Percentiles rank a stretch among this genome's conserved stretches.
These are phyloP conservation scores for Solanum pennellii DNA, from an alignment of 257 asterid genomes.

Conservation along the genomic window DNA sequence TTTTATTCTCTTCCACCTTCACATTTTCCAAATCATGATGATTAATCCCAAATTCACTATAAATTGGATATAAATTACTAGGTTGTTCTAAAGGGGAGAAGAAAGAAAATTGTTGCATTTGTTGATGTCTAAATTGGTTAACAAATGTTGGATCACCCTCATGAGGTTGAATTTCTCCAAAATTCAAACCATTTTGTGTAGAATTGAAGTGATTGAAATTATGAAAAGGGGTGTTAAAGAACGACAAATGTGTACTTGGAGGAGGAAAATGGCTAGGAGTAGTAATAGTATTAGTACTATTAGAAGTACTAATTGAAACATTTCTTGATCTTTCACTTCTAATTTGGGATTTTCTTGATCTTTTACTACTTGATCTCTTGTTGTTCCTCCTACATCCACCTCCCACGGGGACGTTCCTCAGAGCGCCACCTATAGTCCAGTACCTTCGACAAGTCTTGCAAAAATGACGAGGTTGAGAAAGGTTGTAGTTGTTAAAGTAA, in stretches of 20 bases:
- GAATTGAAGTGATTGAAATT: conserved; percentile 5
- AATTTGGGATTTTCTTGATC: conserved; percentile 18
- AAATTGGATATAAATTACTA: background rate
- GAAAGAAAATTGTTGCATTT: conserved; percentile 11
- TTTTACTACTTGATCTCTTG: conserved; percentile 13
- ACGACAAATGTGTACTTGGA: conserved; percentile 3
- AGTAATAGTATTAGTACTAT: background rate
- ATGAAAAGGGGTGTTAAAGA: conserved; percentile 9
- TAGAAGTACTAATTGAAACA: background rate
- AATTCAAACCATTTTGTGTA: background rate
- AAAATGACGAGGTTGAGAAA: conserved; percentile 31
- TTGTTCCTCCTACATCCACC: conserved; percentile 35
- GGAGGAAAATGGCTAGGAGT: background rate
- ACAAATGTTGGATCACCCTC: conserved; percentile 1
- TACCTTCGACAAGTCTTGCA: conserved; percentile 35
- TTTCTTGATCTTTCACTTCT: background rate
- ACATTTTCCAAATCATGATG: background rate
- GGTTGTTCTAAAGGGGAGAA: conserved; percentile 9
- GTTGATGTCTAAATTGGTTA: conserved; percentile 18
- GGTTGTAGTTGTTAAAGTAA: conserved; percentile 29
- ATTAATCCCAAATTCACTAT: background rate
- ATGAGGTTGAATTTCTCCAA: conserved; percentile 8
- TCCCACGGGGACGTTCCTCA: conserved; percentile 26
- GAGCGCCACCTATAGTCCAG: conserved; percentile 33
- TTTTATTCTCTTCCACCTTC: conserved; percentile 14